Percentiles rank a stretch among this genome's conserved stretches.
These are phyloP conservation scores for Amylocarpus encephaloides DNA, from an alignment of 2,329 filamentous ascomycete genomes.

Conservation along the genomic window DNA sequence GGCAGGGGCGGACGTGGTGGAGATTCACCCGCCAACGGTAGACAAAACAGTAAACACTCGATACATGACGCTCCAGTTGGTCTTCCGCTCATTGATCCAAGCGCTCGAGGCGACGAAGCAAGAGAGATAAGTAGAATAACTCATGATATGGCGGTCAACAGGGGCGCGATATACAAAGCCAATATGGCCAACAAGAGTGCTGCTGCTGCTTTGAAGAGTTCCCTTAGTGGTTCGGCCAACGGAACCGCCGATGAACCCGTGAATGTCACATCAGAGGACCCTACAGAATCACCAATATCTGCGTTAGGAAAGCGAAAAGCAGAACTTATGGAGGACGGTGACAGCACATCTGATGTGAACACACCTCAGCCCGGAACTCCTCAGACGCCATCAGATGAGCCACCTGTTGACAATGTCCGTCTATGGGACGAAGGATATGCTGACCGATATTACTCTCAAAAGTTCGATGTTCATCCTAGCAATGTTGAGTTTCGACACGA, in stretches of 20 bases:
- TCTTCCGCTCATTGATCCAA: conserved; percentile 52
- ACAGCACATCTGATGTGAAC: conserved; percentile 51
- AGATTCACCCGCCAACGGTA: conserved; percentile 25
- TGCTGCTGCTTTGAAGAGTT: conserved; percentile 78
- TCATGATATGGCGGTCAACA: conserved; percentile 82
- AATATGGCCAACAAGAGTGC: conserved; percentile 91
- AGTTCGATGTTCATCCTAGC: conserved; percentile 77
- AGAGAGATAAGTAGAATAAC: conserved; percentile 59
- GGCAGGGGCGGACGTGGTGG: conserved; percentile 26
- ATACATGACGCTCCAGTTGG: conserved; percentile 34
- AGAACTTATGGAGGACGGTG: conserved; percentile 57
- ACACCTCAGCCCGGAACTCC: conserved; percentile 47
- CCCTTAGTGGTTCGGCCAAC: conserved; percentile 43
- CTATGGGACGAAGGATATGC: conserved; percentile 95
- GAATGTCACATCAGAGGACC: conserved; percentile 13
- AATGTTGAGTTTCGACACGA: conserved; percentile 82
- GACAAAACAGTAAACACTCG: conserved; percentile 18
- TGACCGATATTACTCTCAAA: conserved; percentile 94
- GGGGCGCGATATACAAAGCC: conserved; percentile 57
- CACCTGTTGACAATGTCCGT: conserved; percentile 71
- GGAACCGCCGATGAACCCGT: background rate
- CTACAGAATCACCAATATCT: conserved; percentile 37
- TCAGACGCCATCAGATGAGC: conserved; percentile 48
- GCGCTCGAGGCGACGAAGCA: conserved; percentile 40
- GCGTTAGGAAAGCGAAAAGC: conserved; percentile 71